Base-by-base conservation (phyloP, 768 basidiomycete genomes). In the Gyrodon lividus region DNA sequence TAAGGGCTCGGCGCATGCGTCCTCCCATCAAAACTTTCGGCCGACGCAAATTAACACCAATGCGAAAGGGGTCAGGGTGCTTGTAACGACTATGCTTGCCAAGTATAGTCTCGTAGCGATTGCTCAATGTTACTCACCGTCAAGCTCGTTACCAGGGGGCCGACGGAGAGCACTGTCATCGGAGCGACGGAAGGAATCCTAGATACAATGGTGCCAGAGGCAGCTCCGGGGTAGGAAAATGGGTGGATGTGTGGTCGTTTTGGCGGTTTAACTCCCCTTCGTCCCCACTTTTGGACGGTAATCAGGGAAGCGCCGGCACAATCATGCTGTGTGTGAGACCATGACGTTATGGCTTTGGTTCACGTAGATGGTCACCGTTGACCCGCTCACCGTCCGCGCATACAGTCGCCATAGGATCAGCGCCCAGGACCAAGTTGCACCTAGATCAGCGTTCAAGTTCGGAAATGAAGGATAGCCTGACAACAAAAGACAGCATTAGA, bases 1-100 rank as follows among this genome's bases (percentile, higher is more conserved):
- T n/a, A n/a, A n/a, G n/a, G n/a, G n/a, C n/a, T n/a, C n/a, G n/a
- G 46, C 53, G 13, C 41, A 55, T n/a, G 19, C 40, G 41, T 64
- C 64, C 26, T 66, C 64, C 55, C 58, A 64, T 53, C 61, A 46
- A 30, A 60, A 39, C 13, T 12, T 48, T 20, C 34, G 47, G 6
- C 6, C 51, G 39, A 7, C 24, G 33, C 43, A 45, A 40, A 48
- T 41, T 37, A 60, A 17, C 12, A 8, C 30, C 5, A 59, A 6
- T n/a, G 50, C 38, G 22, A 48, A 22, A 14, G 28, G 39, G 4
- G 41, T 52, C 1, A 63, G 41, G 22, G 35, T 31, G 48, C 48
- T 57, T 19, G 52, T 51, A 22, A 54, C 43, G 30, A 58, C 58
- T 55, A 17, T 12, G 4, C 6, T 35, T 28, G 24, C 23, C 33